Base-by-base conservation (phyloP, 345 rosid genomes). In the Abelmoschus esculentus region DNA sequence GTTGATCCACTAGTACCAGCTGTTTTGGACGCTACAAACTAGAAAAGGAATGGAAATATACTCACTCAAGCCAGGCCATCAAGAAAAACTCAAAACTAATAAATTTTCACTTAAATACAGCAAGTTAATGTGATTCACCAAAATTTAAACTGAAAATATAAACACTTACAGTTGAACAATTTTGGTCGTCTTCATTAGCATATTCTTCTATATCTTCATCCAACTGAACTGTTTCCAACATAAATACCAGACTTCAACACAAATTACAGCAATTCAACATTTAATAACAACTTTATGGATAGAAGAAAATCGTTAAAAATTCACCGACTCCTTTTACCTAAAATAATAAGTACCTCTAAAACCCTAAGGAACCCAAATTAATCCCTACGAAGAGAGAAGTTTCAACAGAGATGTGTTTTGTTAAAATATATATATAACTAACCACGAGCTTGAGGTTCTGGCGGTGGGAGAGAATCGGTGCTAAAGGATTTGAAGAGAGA, bases 401-500 rank as follows among this genome's bases (percentile, higher is more conserved):
- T 66, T 9, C 2, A 26, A 46, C 3, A 12, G 54, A 26, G 3
- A 3, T 13, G 31, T 22, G 12, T 12, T 38, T 10, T 6, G 40
- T 4, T 19, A 6, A 17, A 7, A 54, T 6, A 18, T 36, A 36
- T 36, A 18, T 42, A 22, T 12, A 47, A 28, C 19, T 49, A 28
- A 66, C 70, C 70, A 12, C 50, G 58, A 66, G 57, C 31, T 66
- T 49, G 70, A 31, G 57, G 28, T n/a, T 66, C 58, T 66, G 87
- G 70, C 76, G 44, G 70, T 22, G 83, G 83, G 7, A 83, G 80
- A 54, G 87, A 75, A 57, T 55, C 64, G 61, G 55, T 50, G 65
- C 72, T 15, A 13, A 50, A 53, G 7, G 82, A 67, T 31, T 76
- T 78, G 38, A 92, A 90, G 76, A 92, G 73, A 62, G 86, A 85